Evolutionary conservation across 1,284 basidiomycete species (phyloP).

Genomic region (Pseudomicrostroma phylloplanum): DNA sequence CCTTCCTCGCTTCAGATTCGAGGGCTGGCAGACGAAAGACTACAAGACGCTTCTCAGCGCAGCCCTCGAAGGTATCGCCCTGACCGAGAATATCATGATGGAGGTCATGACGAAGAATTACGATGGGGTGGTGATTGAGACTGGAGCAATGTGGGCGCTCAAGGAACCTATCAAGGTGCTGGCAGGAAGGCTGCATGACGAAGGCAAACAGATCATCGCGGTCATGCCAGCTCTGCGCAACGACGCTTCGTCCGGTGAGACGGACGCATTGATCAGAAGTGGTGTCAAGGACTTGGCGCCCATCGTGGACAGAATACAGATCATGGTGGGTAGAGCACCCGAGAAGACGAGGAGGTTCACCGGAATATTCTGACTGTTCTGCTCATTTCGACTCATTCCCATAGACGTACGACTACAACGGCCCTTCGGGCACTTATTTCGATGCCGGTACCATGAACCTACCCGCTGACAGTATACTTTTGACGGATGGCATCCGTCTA

Average conservation of each 20-base stretch:
- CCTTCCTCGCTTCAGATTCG: conserved; percentile 27
- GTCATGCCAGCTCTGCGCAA: conserved; percentile 24
- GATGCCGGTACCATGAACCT: conserved; percentile 15
- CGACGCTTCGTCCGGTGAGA: background rate
- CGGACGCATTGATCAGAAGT: conserved; percentile 25
- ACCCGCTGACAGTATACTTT: conserved; percentile 20
- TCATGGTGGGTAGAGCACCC: conserved; percentile 17
- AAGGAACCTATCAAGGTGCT: conserved; percentile 20
- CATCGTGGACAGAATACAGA: conserved; percentile 23
- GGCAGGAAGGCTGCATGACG: conserved; percentile 4
- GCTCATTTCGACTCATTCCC: background rate
- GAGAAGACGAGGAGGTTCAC: background rate
- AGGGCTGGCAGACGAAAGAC: conserved; percentile 24
- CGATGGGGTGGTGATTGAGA: conserved; percentile 25
- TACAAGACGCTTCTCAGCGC: conserved; percentile 21
- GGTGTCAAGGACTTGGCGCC: conserved; percentile 20
- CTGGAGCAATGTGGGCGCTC: conserved; percentile 24
- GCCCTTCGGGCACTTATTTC: background rate
- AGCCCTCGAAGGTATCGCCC: conserved; percentile 13
- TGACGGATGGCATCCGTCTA: conserved; percentile 19
- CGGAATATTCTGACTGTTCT: background rate
- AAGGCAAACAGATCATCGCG: conserved; percentile 14
- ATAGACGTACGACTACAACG: conserved; percentile 5
- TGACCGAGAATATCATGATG: conserved; percentile 15
- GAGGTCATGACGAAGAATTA: conserved; percentile 14